Base-by-base conservation (phyloP, 441 rosid species). In the Arabidopsis hybrid region DNA sequence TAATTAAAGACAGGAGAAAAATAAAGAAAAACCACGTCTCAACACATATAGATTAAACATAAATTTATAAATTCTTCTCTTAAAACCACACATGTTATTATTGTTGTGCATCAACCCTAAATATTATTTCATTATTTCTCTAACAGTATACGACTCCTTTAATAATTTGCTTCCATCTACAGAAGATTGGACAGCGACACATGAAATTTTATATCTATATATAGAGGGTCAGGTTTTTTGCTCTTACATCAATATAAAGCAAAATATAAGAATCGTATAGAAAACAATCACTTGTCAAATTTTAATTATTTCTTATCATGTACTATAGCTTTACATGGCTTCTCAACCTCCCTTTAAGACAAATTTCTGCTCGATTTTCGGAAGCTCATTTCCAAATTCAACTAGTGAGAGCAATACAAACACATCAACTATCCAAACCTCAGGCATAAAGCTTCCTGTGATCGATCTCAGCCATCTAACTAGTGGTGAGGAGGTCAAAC, bases 381-480 rank as follows among this genome's bases (percentile, higher is more conserved):
- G 71, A 36, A 69, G 46, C 39, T 62, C 71, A 6, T 69, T 26
- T 56, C 31, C 14, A 2, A 34, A 21, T 60, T 52, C 74, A 29
- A 56, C 17, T 29, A 42, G 57, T 52, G 70, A 62, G 45, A 49
- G 11, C 45, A 46, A 36, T 1, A 73, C 2, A 29, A 36, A 4
- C 58, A 47, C 38, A 61, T 31, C 62, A 40, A 47, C 14, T 5
- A 17, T 77, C 49, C 36, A 39, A 78, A 73, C 56, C 69, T 14
- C 83, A 21, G 29, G 29, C 5, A 5, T 71, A 14, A 71, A 83
- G 75, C 85, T 91, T 59, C 91, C 95, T 0, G 17, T 83, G 80
- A 77, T 88, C 17, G 86, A 91, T 65, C 79, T 91, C 3, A 61
- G 78, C 52, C 78, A 74, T n/a, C 68, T 87, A 34, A 75, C 58